Conservation (phyloP, 352 stramenopile species). For the Bremia lactucae region DNA sequence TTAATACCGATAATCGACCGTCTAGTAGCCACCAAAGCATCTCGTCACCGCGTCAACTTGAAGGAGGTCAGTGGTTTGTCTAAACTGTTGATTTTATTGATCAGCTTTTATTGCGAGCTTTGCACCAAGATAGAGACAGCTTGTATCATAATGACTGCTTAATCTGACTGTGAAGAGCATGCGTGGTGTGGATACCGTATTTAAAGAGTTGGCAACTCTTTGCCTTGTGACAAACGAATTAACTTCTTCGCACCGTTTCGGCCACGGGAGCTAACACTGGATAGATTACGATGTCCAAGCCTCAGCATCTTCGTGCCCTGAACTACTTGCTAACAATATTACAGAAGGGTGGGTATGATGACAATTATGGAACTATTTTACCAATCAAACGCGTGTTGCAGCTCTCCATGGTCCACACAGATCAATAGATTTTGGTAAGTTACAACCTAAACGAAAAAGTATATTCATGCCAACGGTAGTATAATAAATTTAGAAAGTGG, state of each 20-base stretch:
- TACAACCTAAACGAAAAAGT: background rate
- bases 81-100: too few relatives aligned
- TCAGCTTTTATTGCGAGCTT: too few relatives aligned
- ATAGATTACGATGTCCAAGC: slow-evolving; percentile 23
- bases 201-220: slow-evolving; percentile 14
- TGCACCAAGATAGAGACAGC: too few relatives aligned
- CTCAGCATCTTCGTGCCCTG: slow-evolving; percentile 16
- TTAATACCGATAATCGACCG: slow-evolving; percentile 4
- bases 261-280: too few relatives aligned
- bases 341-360: too few relatives aligned
- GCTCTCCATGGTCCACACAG: slow-evolving; percentile 9
- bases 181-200: background rate
- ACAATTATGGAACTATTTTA: slow-evolving; percentile 14
- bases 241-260: slow-evolving; percentile 9
- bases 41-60: slow-evolving; percentile 13
- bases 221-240: too few relatives aligned
- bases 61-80: slow-evolving; percentile 17
- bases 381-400: slow-evolving; percentile 19
- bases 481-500: slow-evolving; percentile 16
- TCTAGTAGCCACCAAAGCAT: slow-evolving; percentile 7
- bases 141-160: too few relatives aligned
- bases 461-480: too few relatives aligned
- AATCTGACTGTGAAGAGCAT: background rate
- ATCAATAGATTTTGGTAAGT: slow-evolving; percentile 23
- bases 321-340: too few relatives aligned